phyloP scores from a whole-genome alignment of 371 early-diverging fungal species.

The Ordospora pajunii region DNA sequence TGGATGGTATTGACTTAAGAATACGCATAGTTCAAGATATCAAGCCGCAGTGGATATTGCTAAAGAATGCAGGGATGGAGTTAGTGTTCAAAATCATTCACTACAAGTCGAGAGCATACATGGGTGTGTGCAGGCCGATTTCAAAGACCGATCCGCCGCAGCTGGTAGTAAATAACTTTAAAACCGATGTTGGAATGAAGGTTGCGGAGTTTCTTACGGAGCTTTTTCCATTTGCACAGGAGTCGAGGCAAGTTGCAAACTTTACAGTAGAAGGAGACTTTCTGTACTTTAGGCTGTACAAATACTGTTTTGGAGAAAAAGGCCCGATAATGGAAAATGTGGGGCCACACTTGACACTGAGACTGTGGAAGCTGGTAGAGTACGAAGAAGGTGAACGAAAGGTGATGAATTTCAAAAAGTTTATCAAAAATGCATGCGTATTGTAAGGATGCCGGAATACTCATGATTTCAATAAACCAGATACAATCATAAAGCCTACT shows the following conservation, averaged over 20 bases:
- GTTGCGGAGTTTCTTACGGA: conserved; percentile 86
- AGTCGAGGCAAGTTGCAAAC: conserved; percentile 83
- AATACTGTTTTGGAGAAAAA: conserved; percentile 65
- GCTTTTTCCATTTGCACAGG: conserved; percentile 84
- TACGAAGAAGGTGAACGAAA: conserved; percentile 12
- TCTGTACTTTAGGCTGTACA: conserved; percentile 89
- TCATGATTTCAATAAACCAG: not conserved
- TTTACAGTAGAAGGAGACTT: conserved; percentile 97
- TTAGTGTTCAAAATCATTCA: conserved; percentile 47
- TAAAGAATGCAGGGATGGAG: not conserved
- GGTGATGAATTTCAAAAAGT: conserved; percentile 33
- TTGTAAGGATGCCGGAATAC: not conserved
- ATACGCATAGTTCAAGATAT: conserved; percentile 40
- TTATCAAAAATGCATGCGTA: conserved; percentile 30
- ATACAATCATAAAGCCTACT: not conserved
- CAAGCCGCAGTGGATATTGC: conserved; percentile 34
- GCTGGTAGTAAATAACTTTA: conserved; percentile 89
- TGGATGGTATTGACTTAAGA: not conserved
- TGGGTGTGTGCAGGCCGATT: conserved; percentile 15
- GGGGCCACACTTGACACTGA: conserved; percentile 87
- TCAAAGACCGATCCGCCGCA: conserved; percentile 76
- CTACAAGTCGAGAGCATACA: conserved; percentile 18
- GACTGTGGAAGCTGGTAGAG: conserved; percentile 63
- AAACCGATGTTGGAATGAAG: conserved; percentile 83
- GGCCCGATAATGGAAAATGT: conserved; percentile 79